Evolutionary conservation across 2,329 filamentous ascomycete species (phyloP).

Genomic region (Neopestalotiopsis sp.): DNA sequence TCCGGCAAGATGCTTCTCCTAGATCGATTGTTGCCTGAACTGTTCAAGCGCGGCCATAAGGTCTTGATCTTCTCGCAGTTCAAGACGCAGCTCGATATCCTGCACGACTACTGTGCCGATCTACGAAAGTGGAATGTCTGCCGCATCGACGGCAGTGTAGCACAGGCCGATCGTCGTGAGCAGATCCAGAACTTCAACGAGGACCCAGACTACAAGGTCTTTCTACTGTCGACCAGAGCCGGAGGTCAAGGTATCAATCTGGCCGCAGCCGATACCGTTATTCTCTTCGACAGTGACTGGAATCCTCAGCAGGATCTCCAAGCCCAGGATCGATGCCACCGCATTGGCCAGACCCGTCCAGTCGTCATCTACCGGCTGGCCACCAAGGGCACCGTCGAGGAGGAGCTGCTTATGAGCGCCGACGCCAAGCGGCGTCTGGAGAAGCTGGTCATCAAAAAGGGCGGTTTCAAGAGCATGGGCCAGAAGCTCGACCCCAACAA

Average conservation of each 20-base stretch:
- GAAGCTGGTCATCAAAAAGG: slow-evolving; percentile 95
- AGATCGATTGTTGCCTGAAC: slow-evolving; percentile 78
- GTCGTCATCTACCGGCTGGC: slow-evolving; percentile 94
- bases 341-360: slow-evolving; percentile 90
- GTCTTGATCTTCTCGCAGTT: slow-evolving; percentile 97
- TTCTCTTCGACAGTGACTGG: slow-evolving; percentile 89
- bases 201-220: slow-evolving; percentile 71
- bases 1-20: slow-evolving; percentile 97
- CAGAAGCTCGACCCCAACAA: slow-evolving; percentile 58
- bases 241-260: slow-evolving; percentile 97
- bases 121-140: slow-evolving; percentile 82
- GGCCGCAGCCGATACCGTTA: slow-evolving; percentile 87
- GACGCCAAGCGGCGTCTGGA: slow-evolving; percentile 92
- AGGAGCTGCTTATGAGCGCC: slow-evolving; percentile 82
- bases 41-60: slow-evolving; percentile 81
- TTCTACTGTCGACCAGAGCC: slow-evolving; percentile 87
- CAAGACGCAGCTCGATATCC: slow-evolving; percentile 88
- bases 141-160: slow-evolving; percentile 88
- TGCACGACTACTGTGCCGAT: slow-evolving; percentile 83
- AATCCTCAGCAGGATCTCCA: slow-evolving; percentile 98
- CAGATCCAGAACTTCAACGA: slow-evolving; percentile 78
- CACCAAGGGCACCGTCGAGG: slow-evolving; percentile 91
- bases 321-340: slow-evolving; percentile 92
- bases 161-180: slow-evolving; percentile 71
- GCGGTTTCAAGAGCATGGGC: slow-evolving; percentile 74